Evolutionary conservation across 805 yeast species (phyloP).

Genomic region (Myxozyma melibiosi): DNA sequence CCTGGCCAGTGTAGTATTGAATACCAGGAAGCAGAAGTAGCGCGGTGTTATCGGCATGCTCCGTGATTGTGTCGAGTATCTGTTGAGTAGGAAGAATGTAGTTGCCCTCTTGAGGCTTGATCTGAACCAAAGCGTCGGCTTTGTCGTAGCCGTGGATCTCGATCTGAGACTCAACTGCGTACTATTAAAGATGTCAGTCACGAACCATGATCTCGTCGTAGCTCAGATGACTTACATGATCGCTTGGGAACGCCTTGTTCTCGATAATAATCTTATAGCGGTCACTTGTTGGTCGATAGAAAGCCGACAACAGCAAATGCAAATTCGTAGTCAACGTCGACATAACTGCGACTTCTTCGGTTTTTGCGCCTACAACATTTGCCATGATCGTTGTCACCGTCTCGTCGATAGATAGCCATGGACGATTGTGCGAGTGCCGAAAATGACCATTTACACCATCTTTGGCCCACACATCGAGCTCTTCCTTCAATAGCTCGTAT

Average conservation of each 20-base stretch:
- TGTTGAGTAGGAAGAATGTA: constrained; percentile 62
- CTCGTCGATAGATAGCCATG: constrained; percentile 87
- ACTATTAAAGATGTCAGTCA: constrained; percentile 39
- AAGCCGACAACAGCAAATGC: constrained; percentile 70
- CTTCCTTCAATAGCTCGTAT: constrained; percentile 58
- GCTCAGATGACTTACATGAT: constrained; percentile 46
- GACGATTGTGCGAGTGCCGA: constrained; percentile 51
- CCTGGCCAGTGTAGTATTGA: constrained; percentile 91
- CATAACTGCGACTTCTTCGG: constrained; percentile 83
- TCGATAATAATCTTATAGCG: constrained; percentile 78
- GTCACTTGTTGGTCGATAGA: constrained; percentile 62
- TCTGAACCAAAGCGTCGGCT: constrained; percentile 61
- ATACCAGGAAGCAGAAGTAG: constrained; percentile 82
- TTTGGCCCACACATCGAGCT: constrained; percentile 78
- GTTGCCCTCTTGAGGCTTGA: constrained; percentile 62
- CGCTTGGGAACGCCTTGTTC: constrained; percentile 88
- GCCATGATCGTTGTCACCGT: constrained; percentile 72
- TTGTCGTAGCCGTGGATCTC: constrained; percentile 58
- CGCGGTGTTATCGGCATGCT: constrained; percentile 63
- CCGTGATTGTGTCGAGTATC: constrained; percentile 58
- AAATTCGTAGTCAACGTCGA: constrained; percentile 82
- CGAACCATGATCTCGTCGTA: background rate
- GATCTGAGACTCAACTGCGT: constrained; percentile 77
- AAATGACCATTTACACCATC: constrained; percentile 88
- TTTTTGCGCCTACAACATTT: constrained; percentile 72